phyloP scores from a whole-genome alignment of 2,329 filamentous ascomycete species.

The Fusarium hainanense region DNA sequence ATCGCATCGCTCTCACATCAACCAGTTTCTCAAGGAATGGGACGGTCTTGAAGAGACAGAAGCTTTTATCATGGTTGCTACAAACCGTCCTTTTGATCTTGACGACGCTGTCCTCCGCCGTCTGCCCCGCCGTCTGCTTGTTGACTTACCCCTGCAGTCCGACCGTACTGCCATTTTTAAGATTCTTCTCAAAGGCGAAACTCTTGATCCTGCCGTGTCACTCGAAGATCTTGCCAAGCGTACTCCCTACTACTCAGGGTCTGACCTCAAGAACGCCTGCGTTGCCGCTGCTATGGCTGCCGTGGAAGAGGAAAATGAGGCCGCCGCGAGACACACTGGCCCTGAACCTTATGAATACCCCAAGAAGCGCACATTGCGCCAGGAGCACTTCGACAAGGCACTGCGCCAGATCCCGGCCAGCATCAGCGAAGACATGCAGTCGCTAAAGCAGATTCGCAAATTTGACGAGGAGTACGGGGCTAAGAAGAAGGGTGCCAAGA shows the following conservation, averaged over 20 bases:
- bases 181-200: slow-evolving; percentile 77
- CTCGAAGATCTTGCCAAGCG: slow-evolving; percentile 71
- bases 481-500: slow-evolving; percentile 72
- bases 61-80: slow-evolving; percentile 98
- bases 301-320: slow-evolving; percentile 75
- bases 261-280: slow-evolving; percentile 84
- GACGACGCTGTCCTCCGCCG: slow-evolving; percentile 88
- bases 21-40: slow-evolving; percentile 97
- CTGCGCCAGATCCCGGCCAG: slow-evolving; percentile 90
- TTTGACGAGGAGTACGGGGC: slow-evolving; percentile 97
- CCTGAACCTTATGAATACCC: slow-evolving; percentile 69
- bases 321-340: slow-evolving; percentile 53
- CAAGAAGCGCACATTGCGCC: slow-evolving; percentile 63
- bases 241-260: slow-evolving; percentile 83
- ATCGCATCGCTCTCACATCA: slow-evolving; percentile 88
- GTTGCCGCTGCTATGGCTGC: slow-evolving; percentile 83
- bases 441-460: slow-evolving; percentile 85
- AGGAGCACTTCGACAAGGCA: slow-evolving; percentile 84
- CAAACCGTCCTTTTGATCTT: slow-evolving; percentile 93
- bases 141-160: slow-evolving; percentile 75
- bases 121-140: slow-evolving; percentile 76
- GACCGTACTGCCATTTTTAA: slow-evolving; percentile 76
- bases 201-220: slow-evolving; percentile 69
- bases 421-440: slow-evolving; percentile 93
- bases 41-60: slow-evolving; percentile 85